Base-by-base conservation (phyloP, 345 rosid genomes). In the Cardamine occulta region DNA sequence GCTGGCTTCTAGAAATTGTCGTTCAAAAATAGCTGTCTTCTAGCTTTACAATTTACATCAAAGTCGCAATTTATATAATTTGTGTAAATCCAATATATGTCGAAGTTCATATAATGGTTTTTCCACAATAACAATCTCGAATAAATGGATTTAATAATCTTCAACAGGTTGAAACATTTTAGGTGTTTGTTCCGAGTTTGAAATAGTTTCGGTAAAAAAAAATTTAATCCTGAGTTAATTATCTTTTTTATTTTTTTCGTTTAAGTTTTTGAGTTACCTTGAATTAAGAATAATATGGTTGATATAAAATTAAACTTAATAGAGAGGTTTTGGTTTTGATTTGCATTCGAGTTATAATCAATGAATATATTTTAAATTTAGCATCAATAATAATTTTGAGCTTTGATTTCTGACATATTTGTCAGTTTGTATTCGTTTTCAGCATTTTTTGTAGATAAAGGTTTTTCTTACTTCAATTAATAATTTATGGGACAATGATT, bases 1-100 rank as follows among this genome's bases (percentile, higher is more conserved):
- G 80, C 72, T 77, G 80, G 35, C 76, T 63, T 71, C 72, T 70
- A 69, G 75, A 62, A 62, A 17, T 23, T 69, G 29, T 52, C 1
- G 47, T 60, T 51, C 12, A 28, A 60, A 74, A 34, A 55, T 60
- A 51, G 74, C 63, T 75, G 79, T 60, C 74, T 39, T 75, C 55
- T 40, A 58, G 35, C 53, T 74, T 66, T 49, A 68, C 47, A 19
- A 34, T 31, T 75, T 49, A 49, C 23, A 53, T 60, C 42, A 60
- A 68, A 21, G 44, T 40, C 51, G 56, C 21, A 60, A 59, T 47
- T 42, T 42, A 54, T 56, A 74, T 31, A 31, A 55, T 47, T 47
- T 45, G 29, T 45, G 60, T 48, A 47, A 45, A 57, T 19, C 19
- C 4, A 18, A 52, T 23, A 23, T 26, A 17, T 68, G n/a, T 24